A percentile compares a stretch with the other conserved stretches of the same genome.
phyloP scores from a whole-genome alignment of 2,329 filamentous ascomycete species.

The Alternaria tenuissima region DNA sequence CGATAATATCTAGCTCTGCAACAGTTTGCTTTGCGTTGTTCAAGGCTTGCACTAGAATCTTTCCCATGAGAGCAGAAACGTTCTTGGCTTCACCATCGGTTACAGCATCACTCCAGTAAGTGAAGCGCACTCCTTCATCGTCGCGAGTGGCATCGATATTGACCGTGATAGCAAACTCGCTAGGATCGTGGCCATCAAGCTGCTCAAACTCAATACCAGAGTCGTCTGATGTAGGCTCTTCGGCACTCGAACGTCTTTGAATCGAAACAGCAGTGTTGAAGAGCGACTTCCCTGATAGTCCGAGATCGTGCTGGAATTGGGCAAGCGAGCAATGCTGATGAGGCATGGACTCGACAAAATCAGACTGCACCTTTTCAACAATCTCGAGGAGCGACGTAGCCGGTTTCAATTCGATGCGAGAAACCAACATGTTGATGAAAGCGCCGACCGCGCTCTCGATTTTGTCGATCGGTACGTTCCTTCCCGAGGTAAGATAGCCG shows the following conservation, averaged over 20 bases:
- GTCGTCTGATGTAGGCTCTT: slow-evolving; percentile 3
- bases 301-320: slow-evolving; percentile 58
- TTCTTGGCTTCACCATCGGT: slow-evolving; percentile 40
- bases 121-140: slow-evolving; percentile 40
- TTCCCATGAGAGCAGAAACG: slow-evolving; percentile 36
- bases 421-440: slow-evolving; percentile 54
- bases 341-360: slow-evolving; percentile 44
- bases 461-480: slow-evolving; percentile 55
- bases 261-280: slow-evolving; percentile 59
- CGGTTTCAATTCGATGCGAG: slow-evolving; percentile 27
- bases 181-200: slow-evolving; percentile 42
- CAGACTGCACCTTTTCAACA: slow-evolving; percentile 38
- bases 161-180: slow-evolving; percentile 45
- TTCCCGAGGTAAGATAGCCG: slow-evolving; percentile 49
- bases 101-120: slow-evolving; percentile 45
- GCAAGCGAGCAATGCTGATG: slow-evolving; percentile 50
- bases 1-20: slow-evolving; percentile 31
- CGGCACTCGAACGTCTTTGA: slow-evolving; percentile 33
- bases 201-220: slow-evolving; percentile 38
- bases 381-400: slow-evolving; percentile 29
- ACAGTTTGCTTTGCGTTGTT: slow-evolving; percentile 36
- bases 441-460: slow-evolving; percentile 59
- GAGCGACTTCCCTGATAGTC: slow-evolving; percentile 47
- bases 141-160: slow-evolving; percentile 44
- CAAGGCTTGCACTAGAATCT: slow-evolving; percentile 34